Percentiles rank a stretch among this genome's conserved stretches.
These are phyloP conservation scores for Emericellopsis terricola DNA, from an alignment of 495 filamentous ascomycete species.

Conservation along the genomic window DNA sequence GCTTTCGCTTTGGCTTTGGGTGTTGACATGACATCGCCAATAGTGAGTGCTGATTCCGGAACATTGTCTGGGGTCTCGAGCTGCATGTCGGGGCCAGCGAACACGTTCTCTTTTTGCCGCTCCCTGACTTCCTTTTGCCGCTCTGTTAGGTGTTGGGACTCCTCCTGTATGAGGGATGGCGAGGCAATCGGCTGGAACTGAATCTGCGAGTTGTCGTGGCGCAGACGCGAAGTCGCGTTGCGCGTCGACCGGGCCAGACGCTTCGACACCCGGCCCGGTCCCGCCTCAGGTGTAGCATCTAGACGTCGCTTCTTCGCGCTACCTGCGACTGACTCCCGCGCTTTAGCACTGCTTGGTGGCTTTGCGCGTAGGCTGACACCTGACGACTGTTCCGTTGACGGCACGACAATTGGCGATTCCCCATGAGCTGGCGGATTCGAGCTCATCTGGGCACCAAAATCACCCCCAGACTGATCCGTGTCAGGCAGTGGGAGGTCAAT, in stretches of 20 bases:
- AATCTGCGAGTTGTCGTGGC: constrained; percentile 65
- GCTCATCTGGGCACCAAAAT: constrained; percentile 10
- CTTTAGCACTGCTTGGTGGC: background rate
- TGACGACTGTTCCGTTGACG: constrained; percentile 7
- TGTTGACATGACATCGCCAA: too few relatives aligned
- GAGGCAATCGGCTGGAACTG: constrained; percentile 51
- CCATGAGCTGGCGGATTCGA: constrained; percentile 37
- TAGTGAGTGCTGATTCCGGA: too few relatives aligned
- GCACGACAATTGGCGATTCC: constrained; percentile 8
- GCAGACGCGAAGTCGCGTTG: constrained; percentile 20
- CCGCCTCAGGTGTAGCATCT: background rate
- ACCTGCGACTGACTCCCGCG: background rate
- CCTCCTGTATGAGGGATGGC: constrained; percentile 26
- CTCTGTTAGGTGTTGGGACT: constrained; percentile 55
- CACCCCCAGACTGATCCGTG: constrained; percentile 13
- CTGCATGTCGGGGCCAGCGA: constrained; percentile 50
- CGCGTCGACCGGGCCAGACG: constrained; percentile 5
- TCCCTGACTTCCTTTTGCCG: constrained; percentile 55
- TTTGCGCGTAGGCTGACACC: too few relatives aligned
- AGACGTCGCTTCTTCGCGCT: constrained; percentile 1
- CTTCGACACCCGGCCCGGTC: constrained; percentile 3
- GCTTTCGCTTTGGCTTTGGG: too few relatives aligned
- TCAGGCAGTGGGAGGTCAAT: constrained; percentile 23
- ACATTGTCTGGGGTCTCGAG: too few relatives aligned
- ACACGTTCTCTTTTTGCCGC: constrained; percentile 44